These are phyloP conservation scores for Saprolegnia diclina DNA, from an alignment of 352 stramenopile species.

Conservation along the genomic window DNA sequence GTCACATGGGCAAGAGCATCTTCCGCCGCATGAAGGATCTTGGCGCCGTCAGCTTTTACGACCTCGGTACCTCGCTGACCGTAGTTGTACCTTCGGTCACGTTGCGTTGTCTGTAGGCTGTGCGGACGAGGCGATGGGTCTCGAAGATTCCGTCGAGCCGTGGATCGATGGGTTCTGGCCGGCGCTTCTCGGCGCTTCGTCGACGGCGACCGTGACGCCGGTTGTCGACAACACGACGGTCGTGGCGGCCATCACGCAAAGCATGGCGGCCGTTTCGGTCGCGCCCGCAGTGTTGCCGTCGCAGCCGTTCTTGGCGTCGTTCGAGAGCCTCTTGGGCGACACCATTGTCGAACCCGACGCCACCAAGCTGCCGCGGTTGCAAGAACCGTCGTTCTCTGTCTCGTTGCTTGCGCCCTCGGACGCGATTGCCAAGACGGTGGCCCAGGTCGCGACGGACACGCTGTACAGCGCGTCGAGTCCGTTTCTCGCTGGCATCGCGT, in stretches of 20 bases:
- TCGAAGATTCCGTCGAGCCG: conserved; percentile 93
- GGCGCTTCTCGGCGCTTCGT: conserved; percentile 32
- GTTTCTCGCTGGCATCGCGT: conserved; percentile 40
- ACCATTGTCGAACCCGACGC: conserved; percentile 33
- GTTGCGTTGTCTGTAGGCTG: conserved; percentile 36
- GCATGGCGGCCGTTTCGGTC: background rate
- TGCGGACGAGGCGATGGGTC: conserved; percentile 91
- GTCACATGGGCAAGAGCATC: conserved; percentile 83
- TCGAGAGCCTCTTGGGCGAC: conserved; percentile 54
- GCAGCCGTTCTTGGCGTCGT: conserved; percentile 41
- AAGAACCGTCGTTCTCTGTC: conserved; percentile 44
- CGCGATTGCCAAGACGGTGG: background rate
- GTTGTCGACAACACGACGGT: background rate
- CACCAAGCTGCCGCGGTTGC: conserved; percentile 46
- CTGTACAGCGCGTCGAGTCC: conserved; percentile 47
- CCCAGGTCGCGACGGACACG: conserved; percentile 11
- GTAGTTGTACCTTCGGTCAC: conserved; percentile 16
- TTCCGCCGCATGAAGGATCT: conserved; percentile 86
- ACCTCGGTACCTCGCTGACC: conserved; percentile 36
- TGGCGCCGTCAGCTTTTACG: conserved; percentile 73
- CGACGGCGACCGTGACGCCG: background rate
- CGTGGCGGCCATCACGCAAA: background rate
- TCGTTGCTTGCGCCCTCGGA: conserved; percentile 35
- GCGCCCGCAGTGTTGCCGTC: background rate
- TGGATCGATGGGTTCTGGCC: conserved; percentile 71